Base-by-base conservation (phyloP, 805 yeast species). In the Ogataea trehalophila region DNA sequence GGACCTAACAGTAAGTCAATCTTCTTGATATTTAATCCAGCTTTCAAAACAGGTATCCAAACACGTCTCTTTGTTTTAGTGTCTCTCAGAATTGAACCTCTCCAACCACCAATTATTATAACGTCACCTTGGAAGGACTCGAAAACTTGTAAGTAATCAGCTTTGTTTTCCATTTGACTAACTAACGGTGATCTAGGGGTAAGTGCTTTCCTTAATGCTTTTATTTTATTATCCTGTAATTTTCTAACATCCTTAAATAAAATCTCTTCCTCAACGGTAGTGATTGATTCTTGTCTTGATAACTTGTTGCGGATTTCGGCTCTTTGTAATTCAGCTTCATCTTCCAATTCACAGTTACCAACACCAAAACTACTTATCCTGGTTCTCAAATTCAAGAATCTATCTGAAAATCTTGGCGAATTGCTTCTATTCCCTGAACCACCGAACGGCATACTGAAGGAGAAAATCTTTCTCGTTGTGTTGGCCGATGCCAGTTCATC, bases 41-140 rank as follows among this genome's bases (percentile, higher is more conserved):
- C 96, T 57, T 86, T 85, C 6, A 85, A 60, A 22, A 75, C 63
- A 0, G 97, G 97, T 37, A 90, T 79, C 97, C 97, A 91, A 1
- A 86, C 77, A 44, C 92, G 70, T 50, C 82, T 78, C 14, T 72
- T 66, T 0, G 95, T 83, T 13, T 69, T 68, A 1, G 78, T 59
- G 58, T 87, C 94, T 39, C 92, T 64, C 44, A 91, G 67, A 5
- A 85, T 77, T 40, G 89, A 80, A 2, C 97, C 97, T 57, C 97
- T 72, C 65, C 86, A 91, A 0, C 97, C 97, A 5, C 97, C 97
- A 64, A 91, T 49, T 1, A 91, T 71, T 2, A 91, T 78, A 2
- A 91, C 74, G 59, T 90, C 90, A 5, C 97, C 97, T 20, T 81
- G 83, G 1, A 89, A 55, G 23, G 76, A 77, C 49, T 77, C 75